phyloP scores from a whole-genome alignment of 345 rosid species.

The Citrus unshiu region DNA sequence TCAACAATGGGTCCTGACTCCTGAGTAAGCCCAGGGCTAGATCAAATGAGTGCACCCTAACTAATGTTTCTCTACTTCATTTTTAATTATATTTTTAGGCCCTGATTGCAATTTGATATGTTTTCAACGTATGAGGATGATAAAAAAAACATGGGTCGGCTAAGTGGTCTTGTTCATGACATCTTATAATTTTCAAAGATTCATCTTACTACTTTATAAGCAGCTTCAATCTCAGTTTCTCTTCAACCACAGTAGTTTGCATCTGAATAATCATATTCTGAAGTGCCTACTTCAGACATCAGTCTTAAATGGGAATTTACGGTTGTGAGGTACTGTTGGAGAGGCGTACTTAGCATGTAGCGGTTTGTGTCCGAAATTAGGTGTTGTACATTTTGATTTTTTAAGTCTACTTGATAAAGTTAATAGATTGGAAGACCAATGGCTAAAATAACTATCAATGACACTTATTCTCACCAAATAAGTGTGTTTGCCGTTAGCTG shows the following conservation, averaged over 20 bases:
- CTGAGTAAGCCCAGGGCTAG: neutral
- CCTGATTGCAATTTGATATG: neutral
- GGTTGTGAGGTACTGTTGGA: neutral
- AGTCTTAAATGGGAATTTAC: neutral
- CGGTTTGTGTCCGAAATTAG: neutral
- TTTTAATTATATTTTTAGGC: neutral
- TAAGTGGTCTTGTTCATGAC: neutral
- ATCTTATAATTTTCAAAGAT: neutral
- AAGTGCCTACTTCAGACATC: neutral
- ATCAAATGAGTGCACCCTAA: neutral
- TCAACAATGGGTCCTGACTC: neutral
- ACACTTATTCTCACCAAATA: neutral
- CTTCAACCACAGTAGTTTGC: neutral
- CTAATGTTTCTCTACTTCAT: neutral
- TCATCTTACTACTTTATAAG: neutral
- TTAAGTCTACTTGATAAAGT: neutral
- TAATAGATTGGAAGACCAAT: neutral
- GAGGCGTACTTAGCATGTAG: neutral
- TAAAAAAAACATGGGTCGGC: neutral
- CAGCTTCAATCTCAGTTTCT: neutral
- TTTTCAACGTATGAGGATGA: neutral
- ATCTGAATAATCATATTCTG: neutral
- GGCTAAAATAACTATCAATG: neutral
- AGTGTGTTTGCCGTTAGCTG: neutral
- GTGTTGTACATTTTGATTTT: neutral